A percentile compares a stretch with the other conserved stretches of the same genome.
phyloP scores from a whole-genome alignment of 2,329 filamentous ascomycete genomes.

The Neopestalotiopsis rosae region DNA sequence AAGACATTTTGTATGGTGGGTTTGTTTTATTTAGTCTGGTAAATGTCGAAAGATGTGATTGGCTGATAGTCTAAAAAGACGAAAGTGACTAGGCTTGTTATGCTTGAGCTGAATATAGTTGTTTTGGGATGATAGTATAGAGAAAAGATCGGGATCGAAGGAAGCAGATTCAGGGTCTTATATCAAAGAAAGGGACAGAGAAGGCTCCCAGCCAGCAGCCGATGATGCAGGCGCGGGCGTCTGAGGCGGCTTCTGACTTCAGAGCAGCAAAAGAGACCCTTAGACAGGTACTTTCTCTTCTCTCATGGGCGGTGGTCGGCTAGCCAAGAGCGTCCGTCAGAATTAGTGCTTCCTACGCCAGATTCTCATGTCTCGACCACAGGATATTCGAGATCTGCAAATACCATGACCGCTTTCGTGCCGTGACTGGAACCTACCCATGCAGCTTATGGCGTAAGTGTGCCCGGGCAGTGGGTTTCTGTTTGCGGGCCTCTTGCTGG shows the following conservation, averaged over 20 bases:
- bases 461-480: conserved; percentile 23
- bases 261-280: conserved; percentile 19
- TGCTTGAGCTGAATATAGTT: background rate
- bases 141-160: background rate
- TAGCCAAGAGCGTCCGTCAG: conserved; percentile 12
- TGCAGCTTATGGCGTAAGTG: conserved; percentile 34
- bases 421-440: conserved; percentile 27
- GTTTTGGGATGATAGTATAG: background rate
- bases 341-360: conserved; percentile 12
- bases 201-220: conserved; percentile 17
- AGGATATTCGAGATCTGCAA: conserved; percentile 31
- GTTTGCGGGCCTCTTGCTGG: conserved; percentile 28
- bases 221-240: conserved; percentile 18
- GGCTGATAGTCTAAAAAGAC: background rate
- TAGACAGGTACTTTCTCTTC: conserved; percentile 6
- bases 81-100: background rate
- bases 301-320: background rate
- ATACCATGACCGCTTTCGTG: conserved; percentile 30
- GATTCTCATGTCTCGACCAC: conserved; percentile 2
- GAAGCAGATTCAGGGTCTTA: conserved; percentile 11
- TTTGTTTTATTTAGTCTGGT: background rate
- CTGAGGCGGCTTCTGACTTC: conserved; percentile 29
- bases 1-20: conserved; percentile 29
- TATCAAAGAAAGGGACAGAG: conserved; percentile 24
- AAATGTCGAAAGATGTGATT: background rate